Base-by-base conservation (phyloP, 2,329 filamentous ascomycete genomes). In the Arachnomyces sp. region DNA sequence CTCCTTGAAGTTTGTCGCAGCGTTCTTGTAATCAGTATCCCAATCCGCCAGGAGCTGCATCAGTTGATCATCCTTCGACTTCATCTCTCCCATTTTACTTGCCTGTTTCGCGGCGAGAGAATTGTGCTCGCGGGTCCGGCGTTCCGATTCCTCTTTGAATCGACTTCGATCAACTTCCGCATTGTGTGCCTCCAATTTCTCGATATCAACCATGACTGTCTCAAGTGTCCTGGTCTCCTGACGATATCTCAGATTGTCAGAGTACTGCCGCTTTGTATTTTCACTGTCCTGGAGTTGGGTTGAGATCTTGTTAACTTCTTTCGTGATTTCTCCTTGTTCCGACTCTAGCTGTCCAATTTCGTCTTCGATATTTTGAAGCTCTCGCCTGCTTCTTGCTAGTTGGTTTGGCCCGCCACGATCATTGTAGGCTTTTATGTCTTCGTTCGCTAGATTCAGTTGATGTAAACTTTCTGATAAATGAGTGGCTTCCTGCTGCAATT, bases 201-300 rank as follows among this genome's bases (percentile, higher is more conserved):
- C 62, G 47, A 98, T 89, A 44, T 92, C 84, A 13, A 62, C 60
- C 40, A 77, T 68, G 5, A 95, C 74, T 3, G 68, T 69, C 31
- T 85, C 74, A 2, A 95, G 72, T 29, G 81, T 74, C 40, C 79
- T 75, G 41, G 79, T 71, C 45, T 85, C 82, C 56, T 83, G 82
- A 43, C 92, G 84, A 59, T 88, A 95, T 46, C 81, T 81, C 38
- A 96, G 68, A 53, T 98, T 98, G 59, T 96, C 88, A 15, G 73
- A 73, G 51, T 98, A 95, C 48, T 86, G 88, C 52, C 86, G 83
- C 65, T 88, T 90, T 41, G 82, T 89, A 43, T 82, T 79, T 48
- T 89, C 84, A 42, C 86, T 84, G 54, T 88, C 86, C 52, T 80
- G 78, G 38, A 89, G 75, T 38, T 87, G 82, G 36, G 84, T 77